These are phyloP conservation scores for Ramicandelaber brevisporus DNA, from an alignment of 192 early-diverging fungal species.

Conservation along the genomic window DNA sequence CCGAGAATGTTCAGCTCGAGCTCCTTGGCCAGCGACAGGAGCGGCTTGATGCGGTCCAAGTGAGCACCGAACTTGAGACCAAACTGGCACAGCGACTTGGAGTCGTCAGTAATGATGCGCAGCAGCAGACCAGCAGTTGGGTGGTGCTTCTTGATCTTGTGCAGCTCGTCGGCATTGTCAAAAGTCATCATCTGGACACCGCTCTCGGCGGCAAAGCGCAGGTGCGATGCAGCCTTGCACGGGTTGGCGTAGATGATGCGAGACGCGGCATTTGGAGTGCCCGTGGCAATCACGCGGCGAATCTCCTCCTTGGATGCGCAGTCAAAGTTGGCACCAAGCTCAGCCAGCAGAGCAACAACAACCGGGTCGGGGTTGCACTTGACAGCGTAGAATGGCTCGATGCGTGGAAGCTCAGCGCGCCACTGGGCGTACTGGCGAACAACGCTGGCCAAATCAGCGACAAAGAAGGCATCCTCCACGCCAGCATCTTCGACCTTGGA, in stretches of 20 bases:
- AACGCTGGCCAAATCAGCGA: conserved; percentile 82
- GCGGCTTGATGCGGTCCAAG: conserved; percentile 26
- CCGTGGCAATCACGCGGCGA: conserved; percentile 42
- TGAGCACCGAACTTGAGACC: conserved; percentile 94
- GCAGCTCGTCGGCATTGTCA: conserved; percentile 94
- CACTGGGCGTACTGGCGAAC: conserved; percentile 68
- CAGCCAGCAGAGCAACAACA: conserved; percentile 55
- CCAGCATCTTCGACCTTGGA: conserved; percentile 17
- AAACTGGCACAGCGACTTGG: conserved; percentile 67
- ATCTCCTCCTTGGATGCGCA: conserved; percentile 94
- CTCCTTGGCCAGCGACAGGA: conserved; percentile 49
- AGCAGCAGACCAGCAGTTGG: conserved; percentile 73
- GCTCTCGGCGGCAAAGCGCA: conserved; percentile 52
- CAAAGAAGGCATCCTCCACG: conserved; percentile 80
- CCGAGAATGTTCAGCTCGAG: conserved; percentile 77
- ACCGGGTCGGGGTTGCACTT: conserved; percentile 89
- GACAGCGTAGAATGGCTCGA: conserved; percentile 92
- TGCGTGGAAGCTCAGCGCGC: conserved; percentile 56
- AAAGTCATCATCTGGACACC: conserved; percentile 90
- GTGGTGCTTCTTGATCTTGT: conserved; percentile 64
- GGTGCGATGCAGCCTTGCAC: conserved; percentile 93
- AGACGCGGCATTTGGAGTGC: conserved; percentile 25
- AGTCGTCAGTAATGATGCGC: conserved; percentile 88
- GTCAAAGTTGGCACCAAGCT: conserved; percentile 80
- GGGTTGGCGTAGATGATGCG: conserved; percentile 96